Base-by-base conservation (phyloP, 768 basidiomycete genomes). In the Leccinellum rugosiceps region DNA sequence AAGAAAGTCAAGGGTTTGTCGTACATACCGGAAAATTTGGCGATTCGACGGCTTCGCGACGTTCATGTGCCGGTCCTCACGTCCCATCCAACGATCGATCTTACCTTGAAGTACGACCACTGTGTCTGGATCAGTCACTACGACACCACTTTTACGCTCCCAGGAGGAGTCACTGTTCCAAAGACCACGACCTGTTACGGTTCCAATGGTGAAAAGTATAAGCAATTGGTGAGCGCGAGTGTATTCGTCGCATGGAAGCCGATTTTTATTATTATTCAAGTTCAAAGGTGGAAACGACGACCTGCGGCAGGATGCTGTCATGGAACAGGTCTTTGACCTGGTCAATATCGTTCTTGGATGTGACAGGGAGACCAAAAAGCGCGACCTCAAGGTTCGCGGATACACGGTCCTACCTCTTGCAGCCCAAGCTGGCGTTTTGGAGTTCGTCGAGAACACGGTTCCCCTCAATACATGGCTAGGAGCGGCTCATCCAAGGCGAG, bases 281-380 rank as follows among this genome's bases (percentile, higher is more conserved):
- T 95, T 94, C 75, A 98, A 99, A 70, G 93, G 93, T 4, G 89
- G 89, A 9, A n/a, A n/a, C n/a, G 79, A 84, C 10, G 97, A 99
- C 65, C 70, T 97, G 47, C 86, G 97, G 41, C 97, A 99, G 72
- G 97, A 99, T 68, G 95, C 95, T 1, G 94, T 98, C 52, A 98
- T 99, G 95, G 93, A 98, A 66, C 97, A 99, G 72, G 93, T 97
- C 2, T 99, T 99, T 66, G 84, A 84, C 19, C 79, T 98, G 19
- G 88, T 94, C 55, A 98, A 98, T 61, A 73, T 80, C 9, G 80
- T 98, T 2, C 80, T 99, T 15, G 66, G 66, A 2, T 78, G 77
- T 17, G 94, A 99, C 69, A 78, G 85, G 31, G 85, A 90, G 64
- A 94, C 94, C 0, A 78, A 80, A 52, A 80, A 82, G 52, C 85